A percentile compares a stretch with the other conserved stretches of the same genome.
These are phyloP conservation scores for Xeromyces bisporus DNA, from an alignment of 495 filamentous ascomycete species.

Conservation along the genomic window DNA sequence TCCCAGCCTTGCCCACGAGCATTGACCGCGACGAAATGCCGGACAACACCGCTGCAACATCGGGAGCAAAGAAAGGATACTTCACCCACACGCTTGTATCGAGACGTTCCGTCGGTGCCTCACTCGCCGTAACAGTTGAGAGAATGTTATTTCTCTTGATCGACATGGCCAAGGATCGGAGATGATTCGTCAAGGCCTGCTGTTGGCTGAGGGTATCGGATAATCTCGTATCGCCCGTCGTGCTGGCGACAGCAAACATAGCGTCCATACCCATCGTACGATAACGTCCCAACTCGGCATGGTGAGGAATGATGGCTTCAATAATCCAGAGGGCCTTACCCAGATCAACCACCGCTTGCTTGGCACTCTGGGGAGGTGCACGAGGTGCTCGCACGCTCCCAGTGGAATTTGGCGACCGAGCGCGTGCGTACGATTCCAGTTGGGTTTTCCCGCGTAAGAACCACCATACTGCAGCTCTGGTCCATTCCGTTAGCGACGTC, in stretches of 20 bases:
- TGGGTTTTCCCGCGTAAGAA: constrained; percentile 60
- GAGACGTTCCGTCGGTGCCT: constrained; percentile 43
- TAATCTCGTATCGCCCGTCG: constrained; percentile 29
- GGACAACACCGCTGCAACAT: constrained; percentile 47
- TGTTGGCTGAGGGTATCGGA: constrained; percentile 35
- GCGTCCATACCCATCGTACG: constrained; percentile 29
- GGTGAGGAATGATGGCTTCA: constrained; percentile 40
- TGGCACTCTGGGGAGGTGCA: constrained; percentile 10
- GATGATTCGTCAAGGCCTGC: constrained; percentile 37
- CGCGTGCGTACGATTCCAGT: constrained; percentile 53
- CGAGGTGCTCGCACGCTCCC: constrained; percentile 7
- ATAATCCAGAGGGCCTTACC: constrained; percentile 73
- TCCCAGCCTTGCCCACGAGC: constrained; percentile 19
- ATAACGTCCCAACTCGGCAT: constrained; percentile 34
- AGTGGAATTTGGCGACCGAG: constrained; percentile 31
- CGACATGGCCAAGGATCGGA: constrained; percentile 58
- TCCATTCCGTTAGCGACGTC: constrained; percentile 44
- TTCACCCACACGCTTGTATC: constrained; percentile 61
- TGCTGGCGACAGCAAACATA: constrained; percentile 24
- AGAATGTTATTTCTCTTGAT: constrained; percentile 70
- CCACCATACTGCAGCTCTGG: constrained; percentile 69
- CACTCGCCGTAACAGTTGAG: constrained; percentile 27
- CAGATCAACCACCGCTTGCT: constrained; percentile 62
- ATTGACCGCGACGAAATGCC: constrained; percentile 37
- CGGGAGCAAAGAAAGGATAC: constrained; percentile 51